These are phyloP conservation scores for Boletus reticuloceps DNA, from an alignment of 768 basidiomycete species.

Conservation along the genomic window DNA sequence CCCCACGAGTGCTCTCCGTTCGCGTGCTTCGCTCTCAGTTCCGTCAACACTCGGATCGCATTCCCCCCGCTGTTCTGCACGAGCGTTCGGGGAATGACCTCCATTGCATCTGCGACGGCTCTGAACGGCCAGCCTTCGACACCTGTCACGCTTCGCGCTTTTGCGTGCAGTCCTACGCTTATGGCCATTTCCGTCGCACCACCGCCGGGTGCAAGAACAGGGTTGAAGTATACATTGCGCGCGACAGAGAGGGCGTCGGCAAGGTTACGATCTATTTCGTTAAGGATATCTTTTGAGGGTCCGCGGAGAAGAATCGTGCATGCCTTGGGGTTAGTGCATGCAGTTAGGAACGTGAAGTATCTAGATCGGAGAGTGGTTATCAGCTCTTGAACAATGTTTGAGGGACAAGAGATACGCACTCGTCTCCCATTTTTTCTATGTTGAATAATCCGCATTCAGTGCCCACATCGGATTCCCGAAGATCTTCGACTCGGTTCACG, in stretches of 20 bases:
- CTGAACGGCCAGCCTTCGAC: constrained; percentile 90
- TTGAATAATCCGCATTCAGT: constrained; percentile 93
- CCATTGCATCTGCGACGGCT: constrained; percentile 94
- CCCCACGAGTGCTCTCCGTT: constrained; percentile 91
- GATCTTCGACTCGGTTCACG: constrained; percentile 93
- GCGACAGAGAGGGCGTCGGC: constrained; percentile 98
- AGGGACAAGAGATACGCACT: constrained; percentile 44
- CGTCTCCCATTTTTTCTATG: constrained; percentile 96
- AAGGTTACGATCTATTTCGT: constrained; percentile 97
- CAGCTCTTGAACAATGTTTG: neutral
- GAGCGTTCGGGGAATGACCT: constrained; percentile 93
- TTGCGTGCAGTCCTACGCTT: constrained; percentile 78
- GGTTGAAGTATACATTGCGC: constrained; percentile 96
- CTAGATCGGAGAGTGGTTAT: constrained; percentile 37
- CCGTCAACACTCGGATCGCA: constrained; percentile 88
- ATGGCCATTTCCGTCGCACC: constrained; percentile 99
- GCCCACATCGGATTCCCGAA: constrained; percentile 89
- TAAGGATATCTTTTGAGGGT: constrained; percentile 96
- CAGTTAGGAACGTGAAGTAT: constrained; percentile 97
- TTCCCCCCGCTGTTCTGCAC: constrained; percentile 96
- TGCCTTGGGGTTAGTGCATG: constrained; percentile 87
- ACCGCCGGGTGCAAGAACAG: constrained; percentile 88
- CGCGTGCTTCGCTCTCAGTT: constrained; percentile 94
- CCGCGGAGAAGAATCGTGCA: constrained; percentile 98
- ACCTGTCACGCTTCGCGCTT: constrained; percentile 77